Base-by-base conservation (phyloP, 2,329 filamentous ascomycete genomes). In the Parastagonospora nodorum region DNA sequence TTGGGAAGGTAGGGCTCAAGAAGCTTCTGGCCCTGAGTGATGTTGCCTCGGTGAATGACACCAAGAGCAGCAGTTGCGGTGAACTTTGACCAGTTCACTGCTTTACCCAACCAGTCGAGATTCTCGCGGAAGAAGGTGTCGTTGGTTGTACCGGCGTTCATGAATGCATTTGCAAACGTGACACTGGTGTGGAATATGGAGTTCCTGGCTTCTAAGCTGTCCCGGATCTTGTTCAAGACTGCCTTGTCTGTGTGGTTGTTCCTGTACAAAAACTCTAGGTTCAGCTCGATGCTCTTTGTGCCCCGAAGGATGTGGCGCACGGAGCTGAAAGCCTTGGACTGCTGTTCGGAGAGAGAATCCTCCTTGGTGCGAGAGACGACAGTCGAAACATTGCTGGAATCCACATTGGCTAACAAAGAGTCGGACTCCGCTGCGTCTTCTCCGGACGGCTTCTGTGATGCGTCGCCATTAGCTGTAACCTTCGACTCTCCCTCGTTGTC, bases 21-120 rank as follows among this genome's bases (percentile, higher is more conserved):
- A 2, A 99, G 83, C 77, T 96, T 96, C 68, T 92, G 87, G 1
- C 92, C 94, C 68, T 99, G 93, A 19, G 88, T 89, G 51, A 99
- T 81, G 74, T 99, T 99, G 48, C 94, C 94, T 39, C 92, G 88
- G 75, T 99, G 94, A 57, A 99, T 97, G 44, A 97, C 94, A 74
- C 94, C 94, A 5, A 99, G 81, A 7, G 94, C 94, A 49, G 94
- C 94, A 4, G 94, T 99, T 11, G 94, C 94, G 0, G 94, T 97
- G 73, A 99, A 99, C 74, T 99, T 99, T 54, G 92, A 97, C 94
- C 94, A 99, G 78, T 99, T 99, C 41, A 97, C 92, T 24, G 94
- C 94, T 80, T 97, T 99, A 53, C 93, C 92, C 3, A 99, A 79
- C 94, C 94, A 99, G 61, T 99, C 94, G 19, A 99, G 78, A 71